phyloP scores from a whole-genome alignment of 2,329 filamentous ascomycete species.

The Aspergillus persii region DNA sequence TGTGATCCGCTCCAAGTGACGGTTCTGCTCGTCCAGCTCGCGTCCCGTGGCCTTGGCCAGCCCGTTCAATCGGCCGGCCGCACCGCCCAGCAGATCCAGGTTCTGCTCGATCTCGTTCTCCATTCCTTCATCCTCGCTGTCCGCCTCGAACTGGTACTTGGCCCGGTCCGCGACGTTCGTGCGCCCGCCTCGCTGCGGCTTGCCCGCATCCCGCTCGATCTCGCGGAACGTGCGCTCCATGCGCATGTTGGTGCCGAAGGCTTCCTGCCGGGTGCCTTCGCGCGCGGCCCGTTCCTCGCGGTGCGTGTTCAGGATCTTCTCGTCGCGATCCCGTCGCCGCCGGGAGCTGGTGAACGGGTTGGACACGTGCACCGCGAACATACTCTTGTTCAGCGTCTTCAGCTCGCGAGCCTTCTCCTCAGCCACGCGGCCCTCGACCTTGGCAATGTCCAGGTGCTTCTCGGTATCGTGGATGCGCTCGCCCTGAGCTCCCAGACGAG shows the following conservation, averaged over 20 bases:
- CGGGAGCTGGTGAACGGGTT: constrained; percentile 74
- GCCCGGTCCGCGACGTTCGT: constrained; percentile 59
- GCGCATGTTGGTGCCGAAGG: constrained; percentile 55
- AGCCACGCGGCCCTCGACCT: constrained; percentile 71
- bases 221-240: constrained; percentile 65
- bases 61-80: constrained; percentile 68
- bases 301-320: constrained; percentile 66
- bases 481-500: constrained; percentile 71
- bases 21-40: constrained; percentile 76
- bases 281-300: constrained; percentile 55
- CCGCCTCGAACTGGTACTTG: constrained; percentile 78
- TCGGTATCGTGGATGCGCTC: constrained; percentile 81
- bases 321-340: constrained; percentile 63
- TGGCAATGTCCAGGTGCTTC: constrained; percentile 74
- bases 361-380: constrained; percentile 80
- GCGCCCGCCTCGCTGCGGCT: constrained; percentile 51
- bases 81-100: constrained; percentile 58
- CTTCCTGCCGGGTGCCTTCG: constrained; percentile 56
- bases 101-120: constrained; percentile 70
- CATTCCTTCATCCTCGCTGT: constrained; percentile 67
- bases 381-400: constrained; percentile 80
- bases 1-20: constrained; percentile 72
- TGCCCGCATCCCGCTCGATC: constrained; percentile 52
- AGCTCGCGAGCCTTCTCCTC: constrained; percentile 79
- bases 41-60: constrained; percentile 71